Evolutionary conservation across 1,284 basidiomycete genomes (phyloP).

Genomic region (Ceratobasidium sp.): DNA sequence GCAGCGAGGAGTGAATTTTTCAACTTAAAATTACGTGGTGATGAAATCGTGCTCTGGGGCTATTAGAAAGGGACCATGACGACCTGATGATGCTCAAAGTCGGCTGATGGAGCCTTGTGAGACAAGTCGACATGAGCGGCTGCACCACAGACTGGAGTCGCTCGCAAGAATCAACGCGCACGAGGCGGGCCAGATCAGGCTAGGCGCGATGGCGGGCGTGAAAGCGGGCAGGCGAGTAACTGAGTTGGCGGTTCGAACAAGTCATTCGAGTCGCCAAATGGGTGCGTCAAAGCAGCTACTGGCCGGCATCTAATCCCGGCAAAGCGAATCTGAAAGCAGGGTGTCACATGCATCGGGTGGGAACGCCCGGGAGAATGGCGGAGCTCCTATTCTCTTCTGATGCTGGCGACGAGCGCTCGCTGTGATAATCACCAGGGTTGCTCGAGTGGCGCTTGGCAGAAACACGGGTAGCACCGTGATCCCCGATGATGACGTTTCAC

Average conservation of each 20-base stretch:
- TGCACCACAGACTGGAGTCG: too few relatives aligned
- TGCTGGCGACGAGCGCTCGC: slow-evolving; percentile 21
- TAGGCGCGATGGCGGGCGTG: slow-evolving; percentile 10
- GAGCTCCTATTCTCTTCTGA: slow-evolving; percentile 17
- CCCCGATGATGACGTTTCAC: slow-evolving; percentile 41
- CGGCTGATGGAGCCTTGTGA: too few relatives aligned
- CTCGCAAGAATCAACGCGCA: too few relatives aligned
- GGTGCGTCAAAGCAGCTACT: not conserved
- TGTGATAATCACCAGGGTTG: slow-evolving; percentile 37
- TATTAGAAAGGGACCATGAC: not conserved
- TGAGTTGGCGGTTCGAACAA: not conserved
- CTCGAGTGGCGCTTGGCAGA: slow-evolving; percentile 24
- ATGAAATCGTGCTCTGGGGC: slow-evolving; percentile 4
- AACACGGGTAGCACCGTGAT: slow-evolving; percentile 9
- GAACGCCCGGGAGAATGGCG: slow-evolving; percentile 19
- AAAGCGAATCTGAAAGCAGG: too few relatives aligned
- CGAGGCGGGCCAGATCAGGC: slow-evolving; percentile 6
- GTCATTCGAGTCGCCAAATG: slow-evolving; percentile 5
- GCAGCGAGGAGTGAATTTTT: slow-evolving; percentile 11
- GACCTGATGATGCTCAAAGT: too few relatives aligned
- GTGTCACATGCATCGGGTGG: too few relatives aligned
- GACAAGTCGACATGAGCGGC: too few relatives aligned
- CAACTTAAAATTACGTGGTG: slow-evolving; percentile 18
- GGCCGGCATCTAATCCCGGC: too few relatives aligned
- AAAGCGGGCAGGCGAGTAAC: slow-evolving; percentile 10